These are phyloP conservation scores for Pyricularia sp. DNA, from an alignment of 2,329 filamentous ascomycete genomes.

Conservation along the genomic window DNA sequence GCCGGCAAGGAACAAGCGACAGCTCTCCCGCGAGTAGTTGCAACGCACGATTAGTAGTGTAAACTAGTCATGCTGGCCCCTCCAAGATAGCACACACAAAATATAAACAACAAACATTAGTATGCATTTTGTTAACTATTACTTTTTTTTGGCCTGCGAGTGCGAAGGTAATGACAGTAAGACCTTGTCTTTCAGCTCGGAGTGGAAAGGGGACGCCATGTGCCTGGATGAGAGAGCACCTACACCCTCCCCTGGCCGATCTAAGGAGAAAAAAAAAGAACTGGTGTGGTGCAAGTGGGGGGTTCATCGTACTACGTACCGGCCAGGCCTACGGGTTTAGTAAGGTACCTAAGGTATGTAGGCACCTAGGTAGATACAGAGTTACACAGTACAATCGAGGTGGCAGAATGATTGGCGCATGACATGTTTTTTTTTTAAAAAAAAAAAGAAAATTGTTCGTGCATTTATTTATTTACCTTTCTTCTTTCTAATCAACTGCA, in stretches of 20 bases:
- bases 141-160: not conserved
- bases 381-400: not conserved
- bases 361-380: not conserved
- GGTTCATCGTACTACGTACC: not conserved
- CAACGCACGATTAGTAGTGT: not conserved
- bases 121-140: not conserved
- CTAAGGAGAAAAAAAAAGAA: not conserved
- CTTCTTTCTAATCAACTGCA: not conserved
- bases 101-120: not conserved
- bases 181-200: not conserved
- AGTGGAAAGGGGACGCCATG: not conserved
- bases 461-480: no score
- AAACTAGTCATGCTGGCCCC: not conserved
- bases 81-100: not conserved
- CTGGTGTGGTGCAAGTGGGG: not conserved
- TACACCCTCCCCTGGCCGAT: not conserved
- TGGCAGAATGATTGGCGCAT: not conserved
- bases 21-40: not conserved
- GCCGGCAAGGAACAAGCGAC: not conserved
- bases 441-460: not conserved
- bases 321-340: not conserved
- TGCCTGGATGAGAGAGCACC: not conserved
- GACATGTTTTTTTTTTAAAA: not conserved
- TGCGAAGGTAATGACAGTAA: not conserved
- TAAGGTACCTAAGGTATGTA: no score